These are phyloP conservation scores for Tolypocladium nubicola DNA, from an alignment of 2,329 filamentous ascomycete species.

Conservation along the genomic window DNA sequence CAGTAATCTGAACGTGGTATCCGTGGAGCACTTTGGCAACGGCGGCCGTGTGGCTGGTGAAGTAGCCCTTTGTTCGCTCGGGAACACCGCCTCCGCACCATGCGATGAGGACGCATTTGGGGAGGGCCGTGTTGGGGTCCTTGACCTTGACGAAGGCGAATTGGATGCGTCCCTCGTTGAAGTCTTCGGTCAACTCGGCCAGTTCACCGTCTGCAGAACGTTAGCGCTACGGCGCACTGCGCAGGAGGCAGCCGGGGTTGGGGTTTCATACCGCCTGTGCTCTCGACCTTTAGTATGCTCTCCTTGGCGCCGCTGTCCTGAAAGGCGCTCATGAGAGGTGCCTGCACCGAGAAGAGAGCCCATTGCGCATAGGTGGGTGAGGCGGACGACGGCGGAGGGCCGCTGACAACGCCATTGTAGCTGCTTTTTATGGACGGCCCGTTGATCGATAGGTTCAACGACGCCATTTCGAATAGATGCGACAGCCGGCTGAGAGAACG, in stretches of 20 bases:
- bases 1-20: slow-evolving; percentile 96
- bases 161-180: slow-evolving; percentile 92
- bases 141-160: slow-evolving; percentile 96
- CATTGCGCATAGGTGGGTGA: slow-evolving; percentile 85
- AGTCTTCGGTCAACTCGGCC: slow-evolving; percentile 82
- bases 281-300: slow-evolving; percentile 90
- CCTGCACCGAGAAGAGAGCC: slow-evolving; percentile 88
- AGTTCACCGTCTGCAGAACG: slow-evolving; percentile 74
- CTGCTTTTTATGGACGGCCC: slow-evolving; percentile 78
- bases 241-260: background rate
- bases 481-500: background rate
- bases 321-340: slow-evolving; percentile 86
- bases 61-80: slow-evolving; percentile 97
- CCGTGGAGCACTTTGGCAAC: slow-evolving; percentile 90
- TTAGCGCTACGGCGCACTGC: slow-evolving; percentile 8
- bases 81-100: slow-evolving; percentile 98
- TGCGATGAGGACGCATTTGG: slow-evolving; percentile 86
- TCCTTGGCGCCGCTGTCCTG: slow-evolving; percentile 80
- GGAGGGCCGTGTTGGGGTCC: slow-evolving; percentile 79
- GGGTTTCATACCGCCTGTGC: slow-evolving; percentile 59
- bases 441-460: slow-evolving; percentile 69
- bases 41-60: slow-evolving; percentile 83
- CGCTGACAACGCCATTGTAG: slow-evolving; percentile 51
- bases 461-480: slow-evolving; percentile 49
- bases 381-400: slow-evolving; percentile 36